phyloP scores from a whole-genome alignment of 495 filamentous ascomycete genomes.

The Tricharina praecox region DNA sequence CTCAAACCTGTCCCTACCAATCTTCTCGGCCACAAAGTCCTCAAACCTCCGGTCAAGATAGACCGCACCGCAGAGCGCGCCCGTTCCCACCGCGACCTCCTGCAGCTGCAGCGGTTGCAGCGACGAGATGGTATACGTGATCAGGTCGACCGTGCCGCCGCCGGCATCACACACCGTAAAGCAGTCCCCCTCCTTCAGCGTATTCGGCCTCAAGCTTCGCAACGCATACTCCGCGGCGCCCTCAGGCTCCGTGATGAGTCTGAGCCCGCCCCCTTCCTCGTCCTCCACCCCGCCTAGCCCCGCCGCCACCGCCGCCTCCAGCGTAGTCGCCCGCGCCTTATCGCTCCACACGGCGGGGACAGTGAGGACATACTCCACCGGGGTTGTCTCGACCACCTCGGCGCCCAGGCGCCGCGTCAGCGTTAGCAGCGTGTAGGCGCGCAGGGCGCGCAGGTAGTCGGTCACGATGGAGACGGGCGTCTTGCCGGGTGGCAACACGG shows the following conservation, averaged over 20 bases:
- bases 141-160: slow-evolving; percentile 35
- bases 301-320: slow-evolving; percentile 49
- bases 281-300: slow-evolving; percentile 38
- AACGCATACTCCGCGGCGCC: slow-evolving; percentile 35
- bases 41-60: slow-evolving; percentile 57
- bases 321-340: slow-evolving; percentile 48
- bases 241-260: slow-evolving; percentile 34
- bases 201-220: slow-evolving; percentile 41
- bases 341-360: slow-evolving; percentile 80
- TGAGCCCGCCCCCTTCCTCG: slow-evolving; percentile 3
- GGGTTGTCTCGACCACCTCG: slow-evolving; percentile 42
- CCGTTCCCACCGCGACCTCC: slow-evolving; percentile 33
- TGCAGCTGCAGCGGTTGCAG: slow-evolving; percentile 28
- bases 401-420: slow-evolving; percentile 47
- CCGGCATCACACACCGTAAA: slow-evolving; percentile 35
- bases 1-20: slow-evolving; percentile 41
- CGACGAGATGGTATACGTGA: slow-evolving; percentile 31
- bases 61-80: slow-evolving; percentile 48
- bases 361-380: slow-evolving; percentile 52
- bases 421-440: slow-evolving; percentile 57
- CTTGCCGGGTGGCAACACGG: slow-evolving; percentile 51
- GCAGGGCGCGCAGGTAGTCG: slow-evolving; percentile 53
- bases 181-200: slow-evolving; percentile 30
- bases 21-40: slow-evolving; percentile 43
- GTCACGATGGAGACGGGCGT: slow-evolving; percentile 43